Base-by-base conservation (phyloP, 1,284 basidiomycete species). In the Schizopora paradoxa region DNA sequence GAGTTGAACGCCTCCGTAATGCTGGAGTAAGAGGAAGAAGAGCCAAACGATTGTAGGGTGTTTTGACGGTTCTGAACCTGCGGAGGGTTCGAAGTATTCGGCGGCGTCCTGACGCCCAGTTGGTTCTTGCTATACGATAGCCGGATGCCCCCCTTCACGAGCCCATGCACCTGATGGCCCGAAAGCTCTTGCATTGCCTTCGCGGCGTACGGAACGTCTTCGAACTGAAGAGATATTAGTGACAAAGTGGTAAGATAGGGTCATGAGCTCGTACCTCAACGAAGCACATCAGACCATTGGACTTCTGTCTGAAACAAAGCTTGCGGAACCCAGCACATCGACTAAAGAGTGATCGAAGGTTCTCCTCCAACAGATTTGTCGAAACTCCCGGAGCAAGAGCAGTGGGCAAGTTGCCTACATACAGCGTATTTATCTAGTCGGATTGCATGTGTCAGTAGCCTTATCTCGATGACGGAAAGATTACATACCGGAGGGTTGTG, bases 51-150 rank as follows among this genome's bases (percentile, higher is more conserved):
- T 5, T 34, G 34, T n/a, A 42, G 25, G 19, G 35, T 61, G 52
- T 66, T 67, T 40, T 69, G 63, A 50, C 73, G 74, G 52, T 79
- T 79, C 52, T 80, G 72, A 39, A 73, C 58, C 10, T 69, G 66
- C 14, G 71, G 57, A 6, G 71, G 70, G 37, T 63, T 68, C 32
- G 68, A 65, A 5, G 74, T 73, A 52, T 76, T 79, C n/a, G 82
- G 84, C 4, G 85, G 82, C 7, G 84, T 87, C 35, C 86, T 81
- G 36, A 88, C 85, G 34, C 91, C 91, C 11, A 95, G 74, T 10
- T 91, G 91, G 60, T 95, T 94, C 74, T 95, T 95, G 66, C 91
- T 94, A 65, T 95, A 99, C 13, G 92, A 95, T 47, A 99, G 69
- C 28, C 95, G 86, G 50, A 99, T 96, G 4, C 93, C 91, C 49